Evolutionary conservation across 257 asterid species (phyloP).

Genomic region (Eucommia ulmoides): DNA sequence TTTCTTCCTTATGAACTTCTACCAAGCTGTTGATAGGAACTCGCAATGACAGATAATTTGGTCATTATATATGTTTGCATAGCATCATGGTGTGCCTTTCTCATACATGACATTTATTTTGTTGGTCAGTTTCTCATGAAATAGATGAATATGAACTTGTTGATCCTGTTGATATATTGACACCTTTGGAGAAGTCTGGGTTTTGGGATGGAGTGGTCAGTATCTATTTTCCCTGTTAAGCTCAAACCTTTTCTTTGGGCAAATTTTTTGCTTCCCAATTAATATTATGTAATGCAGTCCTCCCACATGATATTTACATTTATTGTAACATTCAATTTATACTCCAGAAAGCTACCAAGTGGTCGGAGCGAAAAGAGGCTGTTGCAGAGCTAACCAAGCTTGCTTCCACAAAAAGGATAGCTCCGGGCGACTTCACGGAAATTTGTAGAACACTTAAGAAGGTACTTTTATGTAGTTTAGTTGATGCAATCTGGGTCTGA

Average conservation of each 20-base stretch:
- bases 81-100: too few relatives aligned
- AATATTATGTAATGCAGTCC: constrained; percentile 4
- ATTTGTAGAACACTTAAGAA: constrained; percentile 88
- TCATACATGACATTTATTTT: constrained; percentile 21
- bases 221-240: constrained; percentile 12
- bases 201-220: constrained; percentile 99
- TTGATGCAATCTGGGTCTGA: neutral
- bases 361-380: constrained; percentile 99
- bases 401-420: constrained; percentile 87
- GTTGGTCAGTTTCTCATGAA: constrained; percentile 75
- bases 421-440: constrained; percentile 96
- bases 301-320: constrained; percentile 7
- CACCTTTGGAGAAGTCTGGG: constrained; percentile 94
- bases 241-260: constrained; percentile 7
- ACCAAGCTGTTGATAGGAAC: constrained; percentile 6
- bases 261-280: neutral
- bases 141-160: constrained; percentile 96
- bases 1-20: constrained; percentile 6
- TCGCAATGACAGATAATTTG: constrained; percentile 4
- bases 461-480: constrained; percentile 25
- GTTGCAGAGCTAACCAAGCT: constrained; percentile 93
- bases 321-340: constrained; percentile 9
- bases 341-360: constrained; percentile 89
- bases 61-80: too few relatives aligned
- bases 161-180: constrained; percentile 94